Percentiles rank a stretch among this genome's conserved stretches.
phyloP scores from a whole-genome alignment of 148 eudicot species.

The Agrostemma githago region DNA sequence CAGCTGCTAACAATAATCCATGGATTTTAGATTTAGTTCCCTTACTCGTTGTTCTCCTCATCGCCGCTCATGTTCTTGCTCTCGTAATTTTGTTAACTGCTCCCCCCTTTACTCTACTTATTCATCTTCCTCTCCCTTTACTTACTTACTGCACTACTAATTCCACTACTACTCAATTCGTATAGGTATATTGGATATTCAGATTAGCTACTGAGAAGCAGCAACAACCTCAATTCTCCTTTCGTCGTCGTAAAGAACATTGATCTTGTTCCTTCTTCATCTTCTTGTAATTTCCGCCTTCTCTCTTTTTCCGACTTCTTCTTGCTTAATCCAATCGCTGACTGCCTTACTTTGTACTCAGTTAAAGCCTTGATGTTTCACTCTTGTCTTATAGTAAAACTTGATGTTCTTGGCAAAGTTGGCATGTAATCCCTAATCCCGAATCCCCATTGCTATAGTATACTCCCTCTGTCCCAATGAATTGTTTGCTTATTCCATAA shows the following conservation, averaged over 20 bases:
- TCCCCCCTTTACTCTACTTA: background rate
- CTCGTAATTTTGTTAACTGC: conserved; percentile 20
- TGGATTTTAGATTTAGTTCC: conserved; percentile 33
- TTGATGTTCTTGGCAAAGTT: no score
- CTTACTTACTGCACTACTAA: background rate
- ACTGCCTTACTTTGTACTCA: no score
- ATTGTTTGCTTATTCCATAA: no score
- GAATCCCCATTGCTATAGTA: no score
- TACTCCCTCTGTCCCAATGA: no score
- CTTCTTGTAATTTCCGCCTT: conserved; percentile 16
- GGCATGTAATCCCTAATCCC: no score
- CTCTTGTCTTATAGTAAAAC: no score
- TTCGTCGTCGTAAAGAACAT: conserved; percentile 48
- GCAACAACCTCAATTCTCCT: conserved; percentile 23
- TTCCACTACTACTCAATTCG: background rate
- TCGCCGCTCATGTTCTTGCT: conserved; percentile 43
- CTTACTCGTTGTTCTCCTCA: conserved; percentile 33
- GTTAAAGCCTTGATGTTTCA: no score
- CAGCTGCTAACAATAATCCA: conserved; percentile 11
- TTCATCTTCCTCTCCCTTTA: background rate
- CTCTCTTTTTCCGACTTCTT: background rate
- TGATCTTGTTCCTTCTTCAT: conserved; percentile 17
- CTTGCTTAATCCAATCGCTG: no score
- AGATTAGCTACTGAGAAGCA: conserved; percentile 62
- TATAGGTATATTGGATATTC: conserved; percentile 64